These are phyloP conservation scores for Amanita thiersii DNA, from an alignment of 768 basidiomycete genomes.

Conservation along the genomic window DNA sequence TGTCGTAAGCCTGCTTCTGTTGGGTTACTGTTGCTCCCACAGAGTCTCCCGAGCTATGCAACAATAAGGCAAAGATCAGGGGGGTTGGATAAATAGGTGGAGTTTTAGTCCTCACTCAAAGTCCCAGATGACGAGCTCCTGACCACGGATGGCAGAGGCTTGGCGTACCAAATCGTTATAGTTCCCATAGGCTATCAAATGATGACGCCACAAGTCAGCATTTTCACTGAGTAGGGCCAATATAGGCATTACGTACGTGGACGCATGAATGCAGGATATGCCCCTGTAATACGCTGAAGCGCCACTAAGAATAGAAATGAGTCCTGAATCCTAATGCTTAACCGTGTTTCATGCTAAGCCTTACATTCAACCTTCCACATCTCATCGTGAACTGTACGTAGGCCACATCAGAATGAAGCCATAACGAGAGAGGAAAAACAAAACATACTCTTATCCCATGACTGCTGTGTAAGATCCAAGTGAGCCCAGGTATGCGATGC, in stretches of 20 bases:
- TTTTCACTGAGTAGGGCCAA: neutral
- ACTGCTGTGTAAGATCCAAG: slow-evolving; percentile 15
- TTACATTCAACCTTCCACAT: slow-evolving; percentile 16
- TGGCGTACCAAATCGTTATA: slow-evolving; percentile 39
- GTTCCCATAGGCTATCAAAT: slow-evolving; percentile 32
- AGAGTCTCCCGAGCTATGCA: slow-evolving; percentile 32
- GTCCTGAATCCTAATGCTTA: neutral
- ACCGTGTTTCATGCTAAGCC: neutral
- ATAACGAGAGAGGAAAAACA: slow-evolving; percentile 1
- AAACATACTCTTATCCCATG: slow-evolving; percentile 16
- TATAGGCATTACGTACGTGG: slow-evolving; percentile 23
- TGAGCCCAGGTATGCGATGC: slow-evolving; percentile 26
- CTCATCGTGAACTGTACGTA: slow-evolving; percentile 15
- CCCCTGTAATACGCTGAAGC: slow-evolving; percentile 23
- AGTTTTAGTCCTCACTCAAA: slow-evolving; percentile 22
- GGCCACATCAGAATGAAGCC: neutral
- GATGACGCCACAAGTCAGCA: neutral
- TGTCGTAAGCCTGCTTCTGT: slow-evolving; percentile 23
- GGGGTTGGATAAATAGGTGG: too few relatives aligned
- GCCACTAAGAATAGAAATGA: slow-evolving; percentile 17
- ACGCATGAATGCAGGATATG: slow-evolving; percentile 25
- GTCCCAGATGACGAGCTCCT: slow-evolving; percentile 31
- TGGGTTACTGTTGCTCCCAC: slow-evolving; percentile 23
- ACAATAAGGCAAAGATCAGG: neutral
- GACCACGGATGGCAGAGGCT: slow-evolving; percentile 24